Evolutionary conservation across 2,329 filamentous ascomycete genomes (phyloP).

Genomic region (Harringtonia lauricola): DNA sequence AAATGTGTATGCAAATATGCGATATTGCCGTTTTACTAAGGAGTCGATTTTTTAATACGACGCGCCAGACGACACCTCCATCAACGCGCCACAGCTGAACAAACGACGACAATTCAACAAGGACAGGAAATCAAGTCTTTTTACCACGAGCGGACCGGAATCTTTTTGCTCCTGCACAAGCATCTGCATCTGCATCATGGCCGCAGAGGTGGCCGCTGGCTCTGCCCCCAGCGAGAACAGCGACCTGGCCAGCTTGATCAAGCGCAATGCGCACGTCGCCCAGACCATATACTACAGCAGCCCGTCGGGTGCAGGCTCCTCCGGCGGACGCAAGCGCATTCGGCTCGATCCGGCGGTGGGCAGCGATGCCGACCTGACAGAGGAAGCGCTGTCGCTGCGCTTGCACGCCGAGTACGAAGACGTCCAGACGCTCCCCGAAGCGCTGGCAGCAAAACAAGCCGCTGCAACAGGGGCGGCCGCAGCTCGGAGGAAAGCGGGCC

Average conservation of each 20-base stretch:
- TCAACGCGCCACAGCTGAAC: not conserved
- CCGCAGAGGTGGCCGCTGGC: slow-evolving; percentile 18
- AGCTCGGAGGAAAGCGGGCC: slow-evolving; percentile 28
- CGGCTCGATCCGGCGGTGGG: slow-evolving; percentile 24
- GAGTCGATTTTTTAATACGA: no score
- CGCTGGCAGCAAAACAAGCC: slow-evolving; percentile 70
- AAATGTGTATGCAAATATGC: no score
- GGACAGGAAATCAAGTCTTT: no score
- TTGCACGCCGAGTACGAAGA: slow-evolving; percentile 66
- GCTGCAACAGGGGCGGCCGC: slow-evolving; percentile 45
- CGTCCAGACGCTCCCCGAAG: slow-evolving; percentile 65
- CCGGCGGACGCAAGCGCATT: slow-evolving; percentile 18
- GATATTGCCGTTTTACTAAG: not conserved
- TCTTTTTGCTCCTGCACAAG: no score
- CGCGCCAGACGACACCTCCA: no score
- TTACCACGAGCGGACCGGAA: no score
- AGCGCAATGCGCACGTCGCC: slow-evolving; percentile 29
- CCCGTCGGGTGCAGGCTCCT: not conserved
- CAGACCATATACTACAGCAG: slow-evolving; percentile 26
- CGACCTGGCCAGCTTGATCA: slow-evolving; percentile 25
- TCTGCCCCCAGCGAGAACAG: slow-evolving; percentile 10
- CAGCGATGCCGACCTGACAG: slow-evolving; percentile 26
- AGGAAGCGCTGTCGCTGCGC: slow-evolving; percentile 39
- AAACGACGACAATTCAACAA: no score
- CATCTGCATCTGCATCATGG: slow-evolving; percentile 8